Evolutionary conservation across 352 stramenopile genomes (phyloP), one percentile per base, ranked within the genome.

Genomic region (Phytophthora pisi): DNA sequence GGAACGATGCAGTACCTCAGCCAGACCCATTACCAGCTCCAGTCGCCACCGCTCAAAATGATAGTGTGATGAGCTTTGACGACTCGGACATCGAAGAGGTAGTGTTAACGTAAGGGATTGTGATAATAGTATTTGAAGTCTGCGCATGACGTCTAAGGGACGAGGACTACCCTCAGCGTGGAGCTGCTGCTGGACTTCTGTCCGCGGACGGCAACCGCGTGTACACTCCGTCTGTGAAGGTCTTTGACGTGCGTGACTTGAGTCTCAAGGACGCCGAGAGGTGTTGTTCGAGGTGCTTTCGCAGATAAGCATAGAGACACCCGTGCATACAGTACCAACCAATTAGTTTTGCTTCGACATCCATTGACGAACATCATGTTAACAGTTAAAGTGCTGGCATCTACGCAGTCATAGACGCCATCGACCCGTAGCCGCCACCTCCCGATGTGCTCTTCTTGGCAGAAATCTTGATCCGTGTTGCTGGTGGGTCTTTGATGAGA

Each of bases 161-260:
- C 45, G 64, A 79, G 38, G 89, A 95, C 64, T 96, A 96, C 69
- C 84, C 96, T 38, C 90, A 92, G 50, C 89, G 98, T 99, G 36
- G 97, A 99, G 71, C 78, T 99, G 18, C 87, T 99, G 62, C 98
- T 99, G 88, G 98, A 99, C 72, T 99, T 99, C 73, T 99, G 87
- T 98, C 92, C 15, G 26, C 68, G 8, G 97, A 99, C 83, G 97
- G 97, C 47, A 88, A 98, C 51, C 99, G 98, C 23, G 97, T 96
- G 38, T 99, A 99, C 83, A 93, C 94, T 60, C 98, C 98, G 9
- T 88, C 89, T 24, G 93, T 99, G 61, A 98, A 99, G 68, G 98
- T 98, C 24, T 97, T 92, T 64, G 91, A 97, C 65, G 89, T 97
- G 38, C 80, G 90, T 53, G 97, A 99, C 60, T 82, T 99, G 62